Base-by-base conservation (phyloP, 352 stramenopile species). In the Phytophthora tubulina region DNA sequence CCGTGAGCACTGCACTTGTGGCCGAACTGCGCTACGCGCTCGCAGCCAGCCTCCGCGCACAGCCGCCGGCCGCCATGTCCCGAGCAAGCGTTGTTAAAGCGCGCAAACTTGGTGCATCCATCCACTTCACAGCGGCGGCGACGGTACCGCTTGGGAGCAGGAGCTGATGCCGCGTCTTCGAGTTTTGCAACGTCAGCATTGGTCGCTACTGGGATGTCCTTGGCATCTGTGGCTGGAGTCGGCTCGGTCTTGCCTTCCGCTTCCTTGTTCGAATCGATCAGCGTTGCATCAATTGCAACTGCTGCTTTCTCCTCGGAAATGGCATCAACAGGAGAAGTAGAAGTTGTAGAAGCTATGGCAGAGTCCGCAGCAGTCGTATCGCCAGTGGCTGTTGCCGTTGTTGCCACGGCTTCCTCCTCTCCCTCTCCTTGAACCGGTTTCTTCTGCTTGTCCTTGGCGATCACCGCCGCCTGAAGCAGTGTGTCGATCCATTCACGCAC, bases 1-100 rank as follows among this genome's bases (percentile, higher is more conserved):
- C 89, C 88, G 38, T 96, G 89, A 2, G 80, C 74, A 45, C 85
- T 93, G 72, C 89, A 96, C 63, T 94, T 92, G 75, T 94, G 87
- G 3, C 86, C 86, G 50, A 94, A 94, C 51, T 94, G 86, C 0
- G 86, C 84, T 10, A 94, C 86, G 6, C 86, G 84, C 56, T 83
- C 80, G 63, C 86, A 94, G 10, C 79, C 86, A n/a, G 72, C 41
- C 42, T 91, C 84, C 6, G 83, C 88, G 62, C 86, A 94, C 44
- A 94, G 72, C n/a, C 86, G 81, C n/a, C 86, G 72, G 1, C 86
- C 86, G 9, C 86, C 86, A 45, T 94, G 86, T 4, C 83, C 86
- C 7, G 86, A 94, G 55, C 86, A 92, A 4, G 80, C 82, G 32
- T 90, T 92, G 63, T 92, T 92, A 44, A 91, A 94, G n/a, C 86